phyloP scores from a whole-genome alignment of 768 basidiomycete genomes.

The Mycena epipterygia region DNA sequence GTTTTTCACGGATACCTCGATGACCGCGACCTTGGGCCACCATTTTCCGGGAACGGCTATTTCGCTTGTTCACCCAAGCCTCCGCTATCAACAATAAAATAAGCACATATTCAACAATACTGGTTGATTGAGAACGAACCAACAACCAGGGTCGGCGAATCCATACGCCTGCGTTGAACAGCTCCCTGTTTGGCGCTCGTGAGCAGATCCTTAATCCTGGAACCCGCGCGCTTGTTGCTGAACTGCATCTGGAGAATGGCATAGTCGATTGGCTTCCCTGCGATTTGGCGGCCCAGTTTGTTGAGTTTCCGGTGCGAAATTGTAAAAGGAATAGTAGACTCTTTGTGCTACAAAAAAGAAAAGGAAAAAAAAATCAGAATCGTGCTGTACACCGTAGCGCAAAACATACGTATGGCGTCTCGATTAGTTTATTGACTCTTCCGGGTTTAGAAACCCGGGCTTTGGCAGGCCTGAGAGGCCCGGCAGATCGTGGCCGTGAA shows the following conservation, averaged over 20 bases:
- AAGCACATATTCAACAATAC: constrained; percentile 16
- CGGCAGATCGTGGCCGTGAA: background rate
- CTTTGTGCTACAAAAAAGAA: constrained; percentile 85
- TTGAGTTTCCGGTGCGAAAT: constrained; percentile 95
- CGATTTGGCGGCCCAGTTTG: constrained; percentile 87
- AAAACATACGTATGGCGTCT: constrained; percentile 22
- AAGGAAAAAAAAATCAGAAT: no score
- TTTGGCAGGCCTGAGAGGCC: constrained; percentile 32
- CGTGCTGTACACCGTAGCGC: background rate
- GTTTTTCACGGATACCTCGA: constrained; percentile 82
- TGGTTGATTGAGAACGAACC: constrained; percentile 65
- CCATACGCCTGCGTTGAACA: constrained; percentile 78
- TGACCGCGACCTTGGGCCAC: constrained; percentile 90
- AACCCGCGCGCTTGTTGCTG: constrained; percentile 91
- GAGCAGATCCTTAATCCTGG: constrained; percentile 90
- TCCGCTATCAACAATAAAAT: constrained; percentile 69
- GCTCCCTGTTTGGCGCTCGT: constrained; percentile 91
- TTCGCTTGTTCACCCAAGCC: constrained; percentile 94
- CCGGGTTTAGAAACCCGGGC: constrained; percentile 38
- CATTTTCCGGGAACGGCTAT: constrained; percentile 69
- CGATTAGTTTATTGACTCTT: no score
- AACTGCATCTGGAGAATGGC: constrained; percentile 98
- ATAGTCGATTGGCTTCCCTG: constrained; percentile 92
- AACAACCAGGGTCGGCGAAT: constrained; percentile 81
- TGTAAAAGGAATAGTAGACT: constrained; percentile 93